Evolutionary conservation across 2,329 filamentous ascomycete genomes (phyloP), one percentile per base, ranked within the genome.

Genomic region (Ceratocystis colombiana): DNA sequence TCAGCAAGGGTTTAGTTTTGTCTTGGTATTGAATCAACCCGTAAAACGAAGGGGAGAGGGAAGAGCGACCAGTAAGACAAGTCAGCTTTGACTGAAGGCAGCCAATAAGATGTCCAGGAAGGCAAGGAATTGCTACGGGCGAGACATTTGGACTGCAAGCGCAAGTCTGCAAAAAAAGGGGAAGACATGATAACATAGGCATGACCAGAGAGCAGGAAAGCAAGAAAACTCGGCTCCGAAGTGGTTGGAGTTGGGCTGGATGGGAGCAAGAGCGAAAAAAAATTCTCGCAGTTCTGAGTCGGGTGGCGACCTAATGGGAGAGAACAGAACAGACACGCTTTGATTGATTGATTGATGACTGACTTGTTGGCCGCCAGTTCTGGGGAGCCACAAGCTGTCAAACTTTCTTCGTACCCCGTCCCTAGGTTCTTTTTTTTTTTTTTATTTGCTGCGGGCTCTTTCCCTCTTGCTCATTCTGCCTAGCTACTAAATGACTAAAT

Each of bases 131-230:
- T 41, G 37, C 15, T 53, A 10, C 15, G 48, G 48, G 20, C 1
- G 48, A 53, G 48, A 53, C 48, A 25, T 17, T 41, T 53, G 48
- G 2, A 53, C 48, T 25, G 48, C 48, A 53, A 53, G 48, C 48
- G 48, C 48, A 25, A 25, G 48, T 28, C 15, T 53, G 48, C 20
- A 53, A 53, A 53, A 12, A 53, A 12, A 53, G 48, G 48, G 48
- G 48, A 53, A 53, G 48, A 28, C 48, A 25, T 12, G n/a, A 33
- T 12, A 41, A 41, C 33, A 41, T 41, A 41, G 12, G 10, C 33
- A 41, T 41, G 10, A 10, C 37, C 10, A 41, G 37, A 41, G 37
- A 41, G 48, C 48, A 53, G 25, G 12, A 53, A 22, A 37, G 33
- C 17, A 59, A 17, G 22, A 59, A 6, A 30, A 5, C 17, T 30